Percentiles rank a stretch among this genome's conserved stretches.
phyloP scores from a whole-genome alignment of 2,329 filamentous ascomycete species.

The Ceratocystis papillata region DNA sequence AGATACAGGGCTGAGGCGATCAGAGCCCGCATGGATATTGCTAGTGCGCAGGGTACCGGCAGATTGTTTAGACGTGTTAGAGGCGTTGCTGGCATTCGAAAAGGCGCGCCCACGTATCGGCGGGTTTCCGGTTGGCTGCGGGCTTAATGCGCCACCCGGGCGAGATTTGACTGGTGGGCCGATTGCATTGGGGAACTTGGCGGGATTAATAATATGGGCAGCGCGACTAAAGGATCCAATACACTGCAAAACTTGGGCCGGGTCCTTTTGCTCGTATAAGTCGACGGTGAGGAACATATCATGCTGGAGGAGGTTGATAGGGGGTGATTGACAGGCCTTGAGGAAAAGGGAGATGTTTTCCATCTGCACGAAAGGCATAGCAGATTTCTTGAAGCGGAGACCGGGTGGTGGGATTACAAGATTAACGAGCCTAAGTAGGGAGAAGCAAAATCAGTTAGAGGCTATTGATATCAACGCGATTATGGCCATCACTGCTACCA shows the following conservation, averaged over 20 bases:
- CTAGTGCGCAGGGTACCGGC: constrained; percentile 41
- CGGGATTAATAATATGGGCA: constrained; percentile 63
- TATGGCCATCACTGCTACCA: not conserved
- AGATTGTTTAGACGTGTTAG: constrained; percentile 38
- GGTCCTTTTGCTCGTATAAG: constrained; percentile 89
- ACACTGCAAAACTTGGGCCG: constrained; percentile 89
- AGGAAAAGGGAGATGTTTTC: constrained; percentile 98
- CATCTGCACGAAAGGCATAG: constrained; percentile 99
- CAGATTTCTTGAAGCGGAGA: constrained; percentile 79
- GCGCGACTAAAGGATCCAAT: constrained; percentile 82
- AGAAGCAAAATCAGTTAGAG: not conserved
- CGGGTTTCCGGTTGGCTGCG: constrained; percentile 49
- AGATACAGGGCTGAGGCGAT: constrained; percentile 47
- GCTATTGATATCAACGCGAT: not conserved
- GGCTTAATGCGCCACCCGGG: constrained; percentile 49
- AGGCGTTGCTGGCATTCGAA: constrained; percentile 50
- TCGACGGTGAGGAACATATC: constrained; percentile 97
- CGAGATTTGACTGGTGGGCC: constrained; percentile 50
- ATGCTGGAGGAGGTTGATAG: constrained; percentile 79
- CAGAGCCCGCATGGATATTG: constrained; percentile 38
- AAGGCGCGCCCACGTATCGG: constrained; percentile 40
- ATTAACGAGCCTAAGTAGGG: constrained; percentile 59
- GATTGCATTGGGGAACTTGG: constrained; percentile 62
- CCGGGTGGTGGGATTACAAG: constrained; percentile 63
- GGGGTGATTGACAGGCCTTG: constrained; percentile 70